A percentile compares a stretch with the other conserved stretches of the same genome.
Conservation (phyloP, 495 filamentous ascomycete genomes). For the Chaetomium tenue region DNA sequence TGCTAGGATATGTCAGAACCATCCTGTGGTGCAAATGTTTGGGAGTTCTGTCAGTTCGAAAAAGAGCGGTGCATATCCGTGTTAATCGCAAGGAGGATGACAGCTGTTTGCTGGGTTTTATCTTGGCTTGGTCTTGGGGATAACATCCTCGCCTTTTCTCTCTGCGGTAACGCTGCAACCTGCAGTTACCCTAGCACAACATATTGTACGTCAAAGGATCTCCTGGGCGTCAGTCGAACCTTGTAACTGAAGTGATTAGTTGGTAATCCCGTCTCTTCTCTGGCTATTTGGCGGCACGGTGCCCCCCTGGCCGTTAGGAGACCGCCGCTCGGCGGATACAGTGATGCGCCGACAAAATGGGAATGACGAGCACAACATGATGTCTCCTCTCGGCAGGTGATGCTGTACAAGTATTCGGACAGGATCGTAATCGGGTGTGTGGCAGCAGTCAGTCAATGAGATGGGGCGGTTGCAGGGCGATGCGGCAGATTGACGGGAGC, state of each 20-base stretch:
- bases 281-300: background rate
- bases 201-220: background rate
- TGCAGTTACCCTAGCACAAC: background rate
- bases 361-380: background rate
- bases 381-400: background rate
- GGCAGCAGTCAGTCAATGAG: background rate
- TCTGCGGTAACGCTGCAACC: background rate
- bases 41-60: no score
- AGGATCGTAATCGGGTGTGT: slow-evolving; percentile 8
- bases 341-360: background rate
- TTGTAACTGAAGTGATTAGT: background rate
- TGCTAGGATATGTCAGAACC: background rate
- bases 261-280: background rate
- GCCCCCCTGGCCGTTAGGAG: background rate
- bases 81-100: background rate
- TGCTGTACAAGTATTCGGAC: slow-evolving; percentile 9
- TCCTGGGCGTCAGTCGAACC: no score
- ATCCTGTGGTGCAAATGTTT: no score
- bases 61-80: no score
- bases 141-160: background rate
- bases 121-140: background rate
- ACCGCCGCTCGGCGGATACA: background rate
- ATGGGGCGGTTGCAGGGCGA: slow-evolving; percentile 9
- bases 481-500: slow-evolving; percentile 3
- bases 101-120: background rate